These are phyloP conservation scores for Ogataea polymorpha DNA, from an alignment of 805 yeast species.

Conservation along the genomic window DNA sequence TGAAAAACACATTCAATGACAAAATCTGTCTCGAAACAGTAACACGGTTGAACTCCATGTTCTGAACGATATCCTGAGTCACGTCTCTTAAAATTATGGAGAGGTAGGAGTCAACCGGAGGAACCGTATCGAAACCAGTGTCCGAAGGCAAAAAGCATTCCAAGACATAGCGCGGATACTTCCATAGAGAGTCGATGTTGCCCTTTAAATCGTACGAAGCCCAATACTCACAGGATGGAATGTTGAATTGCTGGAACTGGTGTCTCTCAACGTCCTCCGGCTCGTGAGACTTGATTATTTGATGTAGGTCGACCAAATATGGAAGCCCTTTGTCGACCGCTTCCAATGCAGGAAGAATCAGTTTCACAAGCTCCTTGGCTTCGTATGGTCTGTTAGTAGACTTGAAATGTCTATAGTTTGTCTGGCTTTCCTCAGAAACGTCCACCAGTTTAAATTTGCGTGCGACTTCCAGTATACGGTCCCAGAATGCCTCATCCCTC, in stretches of 20 bases:
- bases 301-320: conserved; percentile 37
- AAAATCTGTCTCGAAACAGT: conserved; percentile 84
- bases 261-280: conserved; percentile 23
- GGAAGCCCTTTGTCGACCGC: conserved; percentile 40
- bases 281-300: conserved; percentile 15
- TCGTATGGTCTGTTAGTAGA: conserved; percentile 44
- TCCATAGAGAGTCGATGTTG: conserved; percentile 66
- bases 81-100: conserved; percentile 73
- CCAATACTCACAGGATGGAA: conserved; percentile 38
- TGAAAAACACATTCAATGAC: conserved; percentile 69
- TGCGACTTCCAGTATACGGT: conserved; percentile 47
- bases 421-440: background rate
- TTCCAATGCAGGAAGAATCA: conserved; percentile 52
- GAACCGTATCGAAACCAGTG: conserved; percentile 65
- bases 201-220: conserved; percentile 35
- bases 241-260: conserved; percentile 22
- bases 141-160: conserved; percentile 54
- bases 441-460: conserved; percentile 16
- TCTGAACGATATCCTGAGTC: conserved; percentile 67
- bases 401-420: conserved; percentile 33
- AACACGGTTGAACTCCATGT: conserved; percentile 83
- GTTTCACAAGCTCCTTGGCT: conserved; percentile 44
- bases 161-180: conserved; percentile 55
- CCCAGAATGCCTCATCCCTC: conserved; percentile 31
- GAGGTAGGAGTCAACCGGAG: conserved; percentile 46